Conservation (phyloP, 768 basidiomycete genomes). For the Mycena sanguinolenta region DNA sequence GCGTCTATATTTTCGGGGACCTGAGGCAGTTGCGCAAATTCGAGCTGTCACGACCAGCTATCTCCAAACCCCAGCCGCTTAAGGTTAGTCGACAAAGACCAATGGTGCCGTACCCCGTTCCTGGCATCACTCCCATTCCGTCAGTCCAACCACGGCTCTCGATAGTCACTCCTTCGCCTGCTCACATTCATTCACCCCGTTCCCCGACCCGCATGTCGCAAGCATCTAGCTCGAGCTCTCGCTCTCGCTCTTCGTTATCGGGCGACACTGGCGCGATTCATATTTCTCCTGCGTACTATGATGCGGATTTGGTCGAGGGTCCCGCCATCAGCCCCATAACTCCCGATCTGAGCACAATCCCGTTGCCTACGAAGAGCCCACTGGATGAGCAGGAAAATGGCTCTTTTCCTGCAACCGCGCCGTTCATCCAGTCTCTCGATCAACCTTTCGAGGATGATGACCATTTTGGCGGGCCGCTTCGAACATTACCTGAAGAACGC, state of each 20-base stretch:
- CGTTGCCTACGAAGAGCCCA: slow-evolving; percentile 34
- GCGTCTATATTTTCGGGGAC: slow-evolving; percentile 86
- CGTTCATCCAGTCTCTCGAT: slow-evolving; percentile 65
- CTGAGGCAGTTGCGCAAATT: slow-evolving; percentile 83
- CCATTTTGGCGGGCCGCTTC: slow-evolving; percentile 45
- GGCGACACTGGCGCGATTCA: slow-evolving; percentile 48
- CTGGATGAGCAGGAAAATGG: slow-evolving; percentile 37
- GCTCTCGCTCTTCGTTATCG: slow-evolving; percentile 38
- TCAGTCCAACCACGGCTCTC: slow-evolving; percentile 40
- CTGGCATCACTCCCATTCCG: slow-evolving; percentile 38
- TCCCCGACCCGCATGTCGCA: slow-evolving; percentile 40
- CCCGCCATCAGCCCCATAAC: slow-evolving; percentile 46
- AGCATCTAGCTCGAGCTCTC: slow-evolving; percentile 41
- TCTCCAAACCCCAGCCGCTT: slow-evolving; percentile 63
- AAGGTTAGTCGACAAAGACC: slow-evolving; percentile 41
- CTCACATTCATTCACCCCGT: slow-evolving; percentile 39
- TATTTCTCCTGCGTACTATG: slow-evolving; percentile 58
- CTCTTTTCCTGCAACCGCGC: slow-evolving; percentile 56
- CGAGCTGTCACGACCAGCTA: slow-evolving; percentile 78
- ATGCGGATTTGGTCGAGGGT: slow-evolving; percentile 53
- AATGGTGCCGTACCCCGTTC: slow-evolving; percentile 41
- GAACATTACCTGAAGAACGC: slow-evolving; percentile 50
- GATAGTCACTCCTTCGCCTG: slow-evolving; percentile 47
- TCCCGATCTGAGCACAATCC: slow-evolving; percentile 32
- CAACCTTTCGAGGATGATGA: slow-evolving; percentile 45